A percentile compares a stretch with the other conserved stretches of the same genome.
Conservation (phyloP, 495 filamentous ascomycete species). For the Lophiostoma macrostomum region DNA sequence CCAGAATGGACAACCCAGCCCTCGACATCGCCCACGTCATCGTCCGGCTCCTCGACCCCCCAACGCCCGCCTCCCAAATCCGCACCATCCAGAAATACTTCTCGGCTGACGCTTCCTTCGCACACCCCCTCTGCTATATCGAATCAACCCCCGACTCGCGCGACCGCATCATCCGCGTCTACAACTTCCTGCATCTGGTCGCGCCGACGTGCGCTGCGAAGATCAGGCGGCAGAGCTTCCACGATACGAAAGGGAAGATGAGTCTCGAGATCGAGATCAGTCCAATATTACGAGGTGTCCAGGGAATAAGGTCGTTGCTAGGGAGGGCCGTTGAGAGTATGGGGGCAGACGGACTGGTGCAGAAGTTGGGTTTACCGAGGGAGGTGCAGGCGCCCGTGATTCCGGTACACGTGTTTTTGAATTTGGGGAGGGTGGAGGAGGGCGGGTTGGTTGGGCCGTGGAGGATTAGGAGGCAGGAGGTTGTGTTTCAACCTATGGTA, state of each 20-base stretch:
- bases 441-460: not conserved
- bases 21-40: not conserved
- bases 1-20: not conserved
- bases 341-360: not conserved
- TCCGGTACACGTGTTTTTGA: not conserved
- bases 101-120: not conserved
- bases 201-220: not conserved
- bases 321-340: not conserved
- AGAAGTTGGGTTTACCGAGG: not conserved
- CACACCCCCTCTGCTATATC: not conserved
- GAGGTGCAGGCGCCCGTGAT: not conserved
- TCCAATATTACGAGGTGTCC: not conserved
- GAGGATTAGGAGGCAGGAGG: not conserved
- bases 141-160: not conserved
- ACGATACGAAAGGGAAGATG: not conserved
- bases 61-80: not conserved
- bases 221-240: not conserved
- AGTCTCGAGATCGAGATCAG: not conserved
- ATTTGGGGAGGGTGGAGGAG: not conserved
- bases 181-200: not conserved
- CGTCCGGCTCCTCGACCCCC: not conserved
- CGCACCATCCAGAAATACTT: not conserved
- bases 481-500: not conserved
- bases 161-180: not conserved
- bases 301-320: too few relatives aligned